Percentiles rank a stretch among this genome's conserved stretches.
Evolutionary conservation across 192 early-diverging fungal species (phyloP).

Genomic region (Coemansia umbellata): DNA sequence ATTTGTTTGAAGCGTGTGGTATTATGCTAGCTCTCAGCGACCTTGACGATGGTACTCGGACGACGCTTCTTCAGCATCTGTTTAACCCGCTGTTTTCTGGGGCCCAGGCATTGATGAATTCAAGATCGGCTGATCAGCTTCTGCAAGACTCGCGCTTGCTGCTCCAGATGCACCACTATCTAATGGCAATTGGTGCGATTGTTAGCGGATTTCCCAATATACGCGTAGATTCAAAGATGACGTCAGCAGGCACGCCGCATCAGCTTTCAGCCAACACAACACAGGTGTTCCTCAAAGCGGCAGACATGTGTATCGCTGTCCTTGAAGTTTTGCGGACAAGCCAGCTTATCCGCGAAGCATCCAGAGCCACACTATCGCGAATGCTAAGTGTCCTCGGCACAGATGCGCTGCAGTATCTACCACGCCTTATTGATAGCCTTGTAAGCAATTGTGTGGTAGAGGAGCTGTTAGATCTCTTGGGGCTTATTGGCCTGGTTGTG

Average conservation of each 20-base stretch:
- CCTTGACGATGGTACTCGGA: constrained; percentile 65
- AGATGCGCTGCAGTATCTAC: constrained; percentile 77
- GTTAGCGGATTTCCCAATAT: constrained; percentile 71
- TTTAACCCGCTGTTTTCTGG: constrained; percentile 73
- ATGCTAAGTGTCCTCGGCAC: constrained; percentile 83
- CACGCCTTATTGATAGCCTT: constrained; percentile 71
- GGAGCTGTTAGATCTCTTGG: constrained; percentile 82
- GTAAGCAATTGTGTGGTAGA: constrained; percentile 69
- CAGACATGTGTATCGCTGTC: constrained; percentile 69
- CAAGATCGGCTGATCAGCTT: constrained; percentile 48
- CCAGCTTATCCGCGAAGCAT: constrained; percentile 64
- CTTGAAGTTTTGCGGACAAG: constrained; percentile 61
- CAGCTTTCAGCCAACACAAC: constrained; percentile 44
- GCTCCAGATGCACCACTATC: constrained; percentile 75
- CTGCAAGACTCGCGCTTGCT: constrained; percentile 65
- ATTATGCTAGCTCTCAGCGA: constrained; percentile 78
- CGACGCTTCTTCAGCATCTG: constrained; percentile 63
- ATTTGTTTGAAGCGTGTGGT: constrained; percentile 91
- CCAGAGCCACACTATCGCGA: constrained; percentile 77
- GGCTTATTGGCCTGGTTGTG: constrained; percentile 77
- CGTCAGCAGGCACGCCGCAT: constrained; percentile 23
- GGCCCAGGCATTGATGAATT: constrained; percentile 69
- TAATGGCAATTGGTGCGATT: constrained; percentile 80
- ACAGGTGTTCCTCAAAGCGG: constrained; percentile 74
- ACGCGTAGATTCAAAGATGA: constrained; percentile 39